Evolutionary conservation across 139 green algal species (phyloP).

Genomic region (Closterium sp.): DNA sequence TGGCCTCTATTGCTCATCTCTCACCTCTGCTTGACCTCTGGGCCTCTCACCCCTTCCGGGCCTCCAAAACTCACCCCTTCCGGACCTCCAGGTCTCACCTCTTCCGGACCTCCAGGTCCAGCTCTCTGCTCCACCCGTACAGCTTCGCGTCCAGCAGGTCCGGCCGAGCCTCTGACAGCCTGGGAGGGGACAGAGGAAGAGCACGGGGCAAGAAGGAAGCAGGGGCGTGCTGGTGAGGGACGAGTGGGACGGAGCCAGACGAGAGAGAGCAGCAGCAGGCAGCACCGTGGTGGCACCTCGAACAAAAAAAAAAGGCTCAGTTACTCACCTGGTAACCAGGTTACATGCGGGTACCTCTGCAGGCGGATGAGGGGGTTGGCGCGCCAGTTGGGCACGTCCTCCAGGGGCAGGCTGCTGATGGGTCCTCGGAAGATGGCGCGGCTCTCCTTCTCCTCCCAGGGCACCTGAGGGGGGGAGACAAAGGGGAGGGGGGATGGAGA

Average conservation of each 20-base stretch:
- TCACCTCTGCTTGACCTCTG: too few relatives aligned
- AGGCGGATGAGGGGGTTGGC: constrained; percentile 3
- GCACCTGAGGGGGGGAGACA: background rate
- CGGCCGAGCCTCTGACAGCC: background rate
- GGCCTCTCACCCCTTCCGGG: too few relatives aligned
- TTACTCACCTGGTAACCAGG: too few relatives aligned
- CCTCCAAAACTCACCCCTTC: background rate
- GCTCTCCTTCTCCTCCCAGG: background rate
- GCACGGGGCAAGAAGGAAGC: background rate
- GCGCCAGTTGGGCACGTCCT: background rate
- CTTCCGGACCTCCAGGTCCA: background rate
- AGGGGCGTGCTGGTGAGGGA: too few relatives aligned
- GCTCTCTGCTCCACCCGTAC: background rate
- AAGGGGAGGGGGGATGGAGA: too few relatives aligned
- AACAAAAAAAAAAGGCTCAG: too few relatives aligned
- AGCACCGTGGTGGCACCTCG: too few relatives aligned
- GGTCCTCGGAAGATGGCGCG: background rate
- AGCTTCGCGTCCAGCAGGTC: background rate
- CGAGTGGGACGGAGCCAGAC: too few relatives aligned
- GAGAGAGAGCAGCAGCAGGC: too few relatives aligned
- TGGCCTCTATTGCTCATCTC: too few relatives aligned
- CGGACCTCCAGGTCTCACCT: background rate
- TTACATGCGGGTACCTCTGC: too few relatives aligned
- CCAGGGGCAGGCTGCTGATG: background rate
- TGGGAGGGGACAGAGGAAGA: background rate